Base-by-base conservation (phyloP, 495 filamentous ascomycete species). In the Cladorrhinum samala region DNA sequence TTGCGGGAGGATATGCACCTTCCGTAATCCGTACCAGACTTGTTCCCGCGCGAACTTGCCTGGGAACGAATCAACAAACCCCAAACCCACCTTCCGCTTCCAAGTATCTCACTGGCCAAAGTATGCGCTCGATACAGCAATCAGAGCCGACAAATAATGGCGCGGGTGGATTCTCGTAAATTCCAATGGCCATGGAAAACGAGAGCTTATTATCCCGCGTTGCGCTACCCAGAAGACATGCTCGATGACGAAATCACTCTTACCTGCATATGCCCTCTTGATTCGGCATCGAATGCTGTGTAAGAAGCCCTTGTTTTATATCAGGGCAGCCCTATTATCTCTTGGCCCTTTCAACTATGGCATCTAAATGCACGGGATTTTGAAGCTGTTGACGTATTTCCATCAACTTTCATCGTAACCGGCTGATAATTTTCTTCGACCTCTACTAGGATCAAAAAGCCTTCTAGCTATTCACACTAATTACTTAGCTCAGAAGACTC, bases 1-100 rank as follows among this genome's bases (percentile, higher is more conserved):
- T 57, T 49, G 46, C 57, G 42, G 54, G 52, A 57, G 47, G 49
- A 46, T 13, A 46, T 49, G 36, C 48, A 39, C 42, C 27, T 33
- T 33, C 27, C 27, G 27, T 33, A 33, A 33, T 33, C 27, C 27
- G 27, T 33, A 33, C 27, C 27, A 33, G 11, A 33, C 6, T 33
- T n/a, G n/a, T n/a, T n/a, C n/a, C n/a, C n/a, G n/a, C n/a, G n/a
- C n/a, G n/a, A n/a, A 9, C 20, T 44, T 18, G 11, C 18, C 53
- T 41, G 38, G 25, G 46, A 44, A 37, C 20, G 20, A 40, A 44
- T 38, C 45, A 6, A 33, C 5, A 33, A 33, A 33, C 27, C 27
- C 27, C 27, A 6, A 33, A 33, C 27, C 27, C 27, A 33, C 27
- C 27, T 6, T 33, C 27, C 27, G 27, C 27, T 33, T 33, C 11